Percentiles rank a stretch among this genome's conserved stretches.
Evolutionary conservation across 345 rosid genomes (phyloP).

Genomic region (Eutrema heterophyllum): DNA sequence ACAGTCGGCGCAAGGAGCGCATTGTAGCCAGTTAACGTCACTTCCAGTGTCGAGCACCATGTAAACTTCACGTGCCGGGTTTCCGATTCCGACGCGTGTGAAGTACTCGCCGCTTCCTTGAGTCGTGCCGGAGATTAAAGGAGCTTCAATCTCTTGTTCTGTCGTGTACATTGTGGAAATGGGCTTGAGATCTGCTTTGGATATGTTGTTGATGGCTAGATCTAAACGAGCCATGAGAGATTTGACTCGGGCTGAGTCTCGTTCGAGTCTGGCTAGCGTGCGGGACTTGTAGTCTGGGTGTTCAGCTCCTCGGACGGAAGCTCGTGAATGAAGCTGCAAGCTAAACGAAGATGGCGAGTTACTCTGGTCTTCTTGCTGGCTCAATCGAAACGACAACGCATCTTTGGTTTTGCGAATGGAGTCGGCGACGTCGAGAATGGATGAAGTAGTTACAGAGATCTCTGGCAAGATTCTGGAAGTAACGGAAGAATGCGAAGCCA

Average conservation of each 20-base stretch:
- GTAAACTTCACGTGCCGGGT: slow-evolving; percentile 61
- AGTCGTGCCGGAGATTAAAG: slow-evolving; percentile 66
- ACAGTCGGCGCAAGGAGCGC: slow-evolving; percentile 84
- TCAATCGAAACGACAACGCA: slow-evolving; percentile 22
- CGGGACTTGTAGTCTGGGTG: slow-evolving; percentile 61
- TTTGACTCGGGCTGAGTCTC: slow-evolving; percentile 67
- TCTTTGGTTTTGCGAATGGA: slow-evolving; percentile 35
- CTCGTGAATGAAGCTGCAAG: slow-evolving; percentile 52
- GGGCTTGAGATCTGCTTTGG: slow-evolving; percentile 51
- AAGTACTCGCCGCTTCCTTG: slow-evolving; percentile 98
- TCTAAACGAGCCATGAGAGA: slow-evolving; percentile 49
- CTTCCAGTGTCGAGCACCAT: slow-evolving; percentile 89
- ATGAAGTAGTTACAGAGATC: slow-evolving; percentile 17
- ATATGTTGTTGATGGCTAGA: slow-evolving; percentile 41
- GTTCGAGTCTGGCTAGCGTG: slow-evolving; percentile 52
- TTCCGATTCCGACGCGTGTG: slow-evolving; percentile 76
- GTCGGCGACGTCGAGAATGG: slow-evolving; percentile 40
- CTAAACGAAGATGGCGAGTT: slow-evolving; percentile 14
- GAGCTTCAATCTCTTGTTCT: slow-evolving; percentile 38
- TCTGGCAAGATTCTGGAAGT: slow-evolving; percentile 32
- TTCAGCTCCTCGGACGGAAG: slow-evolving; percentile 31
- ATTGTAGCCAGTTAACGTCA: slow-evolving; percentile 88
- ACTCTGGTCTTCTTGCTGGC: slow-evolving; percentile 25
- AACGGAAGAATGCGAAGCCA: slow-evolving; percentile 18
- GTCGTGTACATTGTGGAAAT: slow-evolving; percentile 11